Base-by-base conservation (phyloP, 1,284 basidiomycete species). In the Pterula multifida region DNA sequence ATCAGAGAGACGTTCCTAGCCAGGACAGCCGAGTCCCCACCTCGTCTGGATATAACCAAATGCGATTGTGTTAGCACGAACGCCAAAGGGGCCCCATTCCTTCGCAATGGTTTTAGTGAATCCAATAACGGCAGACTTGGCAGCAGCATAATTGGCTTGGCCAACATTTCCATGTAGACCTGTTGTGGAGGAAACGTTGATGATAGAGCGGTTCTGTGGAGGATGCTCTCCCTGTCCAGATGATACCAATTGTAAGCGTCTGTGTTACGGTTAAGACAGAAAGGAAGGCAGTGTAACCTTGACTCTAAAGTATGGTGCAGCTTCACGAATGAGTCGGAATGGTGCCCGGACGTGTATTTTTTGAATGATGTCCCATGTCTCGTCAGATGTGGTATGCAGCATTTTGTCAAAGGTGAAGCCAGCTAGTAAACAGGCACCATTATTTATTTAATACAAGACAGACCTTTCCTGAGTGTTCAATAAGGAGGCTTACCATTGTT, bases 341-440 rank as follows among this genome's bases (percentile, higher is more conserved):
- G 90, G 89, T n/a, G 83, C 84, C 36, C 79, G 75, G 62, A 85
- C 79, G 67, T 86, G 88, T 54, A 90, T 81, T 61, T 86, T 87
- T 66, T 85, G 71, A 61, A 92, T 91, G 56, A 87, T 70, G 57
- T 90, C 84, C 64, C 79, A 92, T 1, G 79, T 78, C 36, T 88
- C 86, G 64, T 92, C 90, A 4, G 84, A 80, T 57, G 83, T 89
- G 2, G 86, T 90, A 68, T 91, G 89, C 39, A 89, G 68, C 90
- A 92, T 92, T 65, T 79, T 81, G 73, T 92, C 89, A 58, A 77
- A 87, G 1, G 90, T 91, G 70, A 91, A 92, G 42, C 89, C 89
- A 50, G 88, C 81, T 81, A 50, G 21, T 45, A 28, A 50, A 46
- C 15, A 24, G 46, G 19, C 26, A 25, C 50, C 22, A 47, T 23